Percentiles rank a stretch among this genome's conserved stretches.
These are phyloP conservation scores for Lagenidium sp. DNA, from an alignment of 352 stramenopile species.

Conservation along the genomic window DNA sequence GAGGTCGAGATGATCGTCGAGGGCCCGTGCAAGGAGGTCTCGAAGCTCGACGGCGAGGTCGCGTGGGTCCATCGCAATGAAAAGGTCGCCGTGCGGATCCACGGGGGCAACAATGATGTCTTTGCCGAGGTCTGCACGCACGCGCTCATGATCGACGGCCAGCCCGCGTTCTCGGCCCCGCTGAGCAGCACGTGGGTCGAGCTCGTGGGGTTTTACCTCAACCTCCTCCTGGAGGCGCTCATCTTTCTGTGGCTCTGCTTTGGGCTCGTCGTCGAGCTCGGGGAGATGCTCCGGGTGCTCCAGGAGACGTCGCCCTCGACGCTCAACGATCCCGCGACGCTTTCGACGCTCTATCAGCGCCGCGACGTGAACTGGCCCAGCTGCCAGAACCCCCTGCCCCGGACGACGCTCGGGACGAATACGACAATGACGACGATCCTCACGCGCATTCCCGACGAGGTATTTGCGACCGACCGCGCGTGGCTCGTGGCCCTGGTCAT, in stretches of 20 bases:
- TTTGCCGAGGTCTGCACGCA: conserved; percentile 59
- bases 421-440: conserved; percentile 3
- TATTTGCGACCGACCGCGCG: conserved; percentile 30
- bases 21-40: conserved; percentile 61
- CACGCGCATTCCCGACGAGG: conserved; percentile 22
- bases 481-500: conserved; percentile 35
- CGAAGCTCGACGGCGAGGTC: conserved; percentile 55
- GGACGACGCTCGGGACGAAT: conserved; percentile 6
- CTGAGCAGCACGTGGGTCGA: conserved; percentile 60
- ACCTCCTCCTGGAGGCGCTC: conserved; percentile 29
- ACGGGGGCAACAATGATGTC: conserved; percentile 55
- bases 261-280: conserved; percentile 43
- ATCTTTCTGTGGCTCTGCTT: conserved; percentile 55
- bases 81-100: conserved; percentile 49
- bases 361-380: no score
- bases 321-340: conserved; percentile 17
- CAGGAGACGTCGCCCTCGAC: conserved; percentile 17
- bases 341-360: conserved; percentile 14
- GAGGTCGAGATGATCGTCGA: conserved; percentile 71
- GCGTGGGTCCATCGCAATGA: conserved; percentile 68
- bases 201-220: conserved; percentile 45
- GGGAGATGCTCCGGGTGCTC: conserved; percentile 32
- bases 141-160: conserved; percentile 49
- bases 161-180: conserved; percentile 48
- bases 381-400: no score